phyloP scores from a whole-genome alignment of 352 stramenopile species.

The Phytophthora kernoviae region DNA sequence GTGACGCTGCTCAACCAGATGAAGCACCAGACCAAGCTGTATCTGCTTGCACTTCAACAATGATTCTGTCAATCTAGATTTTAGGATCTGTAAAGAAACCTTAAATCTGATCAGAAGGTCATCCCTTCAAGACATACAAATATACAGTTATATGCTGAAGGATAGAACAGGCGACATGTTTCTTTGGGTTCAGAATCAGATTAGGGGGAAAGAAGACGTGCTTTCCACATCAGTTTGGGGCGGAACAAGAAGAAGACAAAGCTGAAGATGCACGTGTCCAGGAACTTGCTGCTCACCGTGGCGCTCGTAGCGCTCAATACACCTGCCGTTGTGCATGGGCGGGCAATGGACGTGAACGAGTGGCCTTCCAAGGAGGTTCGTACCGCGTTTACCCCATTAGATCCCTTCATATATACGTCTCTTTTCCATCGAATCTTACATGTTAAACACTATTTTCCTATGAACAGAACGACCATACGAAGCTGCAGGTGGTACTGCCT shows the following conservation, averaged over 20 bases:
- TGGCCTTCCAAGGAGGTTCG: constrained; percentile 84
- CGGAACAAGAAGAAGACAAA: constrained; percentile 18
- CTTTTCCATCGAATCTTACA: constrained; percentile 7
- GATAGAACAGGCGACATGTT: too few species aligned
- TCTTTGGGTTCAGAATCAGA: too few species aligned
- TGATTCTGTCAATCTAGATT: not conserved
- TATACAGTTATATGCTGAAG: too few species aligned
- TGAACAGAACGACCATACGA: constrained; percentile 83
- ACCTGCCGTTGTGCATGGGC: constrained; percentile 26
- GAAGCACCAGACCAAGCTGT: constrained; percentile 84
- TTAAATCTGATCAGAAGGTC: not conserved
- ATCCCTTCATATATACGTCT: not conserved
- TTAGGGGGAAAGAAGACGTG: constrained; percentile 13
- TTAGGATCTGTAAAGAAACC: not conserved
- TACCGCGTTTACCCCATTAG: not conserved
- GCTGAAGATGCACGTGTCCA: constrained; percentile 27
- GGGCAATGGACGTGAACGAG: constrained; percentile 79
- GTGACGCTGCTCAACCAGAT: constrained; percentile 68
- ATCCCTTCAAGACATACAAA: too few species aligned
- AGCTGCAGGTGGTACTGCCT: constrained; percentile 89
- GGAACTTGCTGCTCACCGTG: constrained; percentile 21
- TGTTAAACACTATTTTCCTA: constrained; percentile 1
- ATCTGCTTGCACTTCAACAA: constrained; percentile 66
- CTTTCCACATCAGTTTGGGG: constrained; percentile 22
- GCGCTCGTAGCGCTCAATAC: constrained; percentile 28